phyloP scores from a whole-genome alignment of 257 asterid species.

The Leonotis leonurus region DNA sequence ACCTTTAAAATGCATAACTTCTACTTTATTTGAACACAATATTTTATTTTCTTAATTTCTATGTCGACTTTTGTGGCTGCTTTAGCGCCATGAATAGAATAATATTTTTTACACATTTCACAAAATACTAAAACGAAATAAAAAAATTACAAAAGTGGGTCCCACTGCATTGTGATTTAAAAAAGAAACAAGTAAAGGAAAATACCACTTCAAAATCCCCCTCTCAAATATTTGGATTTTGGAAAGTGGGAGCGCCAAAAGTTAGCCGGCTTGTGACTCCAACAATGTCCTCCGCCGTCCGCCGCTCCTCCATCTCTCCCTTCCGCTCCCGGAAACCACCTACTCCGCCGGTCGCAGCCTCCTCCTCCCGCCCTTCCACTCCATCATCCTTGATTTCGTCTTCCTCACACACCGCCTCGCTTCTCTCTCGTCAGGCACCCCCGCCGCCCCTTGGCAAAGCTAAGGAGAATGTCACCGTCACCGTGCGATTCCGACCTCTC shows the following conservation, averaged over 20 bases:
- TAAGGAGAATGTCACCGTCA: constrained; percentile 73
- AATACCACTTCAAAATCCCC: constrained; percentile 24
- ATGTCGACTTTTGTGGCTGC: no score
- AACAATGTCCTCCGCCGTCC: constrained; percentile 26
- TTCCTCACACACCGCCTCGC: constrained; percentile 22
- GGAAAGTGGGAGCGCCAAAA: constrained; percentile 40
- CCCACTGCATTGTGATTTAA: constrained; percentile 2
- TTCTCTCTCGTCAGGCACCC: constrained; percentile 15
- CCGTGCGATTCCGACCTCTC: constrained; percentile 92
- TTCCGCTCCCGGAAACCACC: constrained; percentile 42
- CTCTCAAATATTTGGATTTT: constrained; percentile 15
- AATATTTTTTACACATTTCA: no score
- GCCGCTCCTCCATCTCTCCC: constrained; percentile 48
- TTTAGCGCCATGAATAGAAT: no score
- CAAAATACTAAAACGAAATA: no score
- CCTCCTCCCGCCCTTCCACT: constrained; percentile 17
- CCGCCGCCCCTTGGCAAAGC: constrained; percentile 28
- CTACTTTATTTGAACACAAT: no score
- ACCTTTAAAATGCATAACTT: no score
- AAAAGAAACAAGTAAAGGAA: background rate
- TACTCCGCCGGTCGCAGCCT: constrained; percentile 22
- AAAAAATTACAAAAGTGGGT: background rate
- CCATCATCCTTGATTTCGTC: constrained; percentile 13
- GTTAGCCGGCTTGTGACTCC: constrained; percentile 21
- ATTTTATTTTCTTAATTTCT: no score